Evolutionary conservation across 2,329 filamentous ascomycete species (phyloP), one percentile per base, ranked within the genome.

Genomic region (Monosporascus sp.): DNA sequence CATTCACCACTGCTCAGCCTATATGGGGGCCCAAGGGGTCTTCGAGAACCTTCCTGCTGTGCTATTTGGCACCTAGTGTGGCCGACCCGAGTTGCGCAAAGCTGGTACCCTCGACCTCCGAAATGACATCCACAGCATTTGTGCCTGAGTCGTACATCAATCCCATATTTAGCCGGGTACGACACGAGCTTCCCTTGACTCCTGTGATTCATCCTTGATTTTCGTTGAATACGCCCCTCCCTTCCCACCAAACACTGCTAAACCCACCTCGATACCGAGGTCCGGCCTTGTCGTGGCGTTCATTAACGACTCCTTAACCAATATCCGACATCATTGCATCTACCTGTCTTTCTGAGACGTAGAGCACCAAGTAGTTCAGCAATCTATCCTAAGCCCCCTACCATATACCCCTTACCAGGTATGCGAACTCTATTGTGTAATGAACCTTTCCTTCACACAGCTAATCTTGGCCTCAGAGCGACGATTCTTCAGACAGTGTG

Each of bases 51-150:
- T 48, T 35, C 35, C 51, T 55, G 55, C 47, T 55, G 63, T 63
- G 48, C 49, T 22, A 53, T 61, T 60, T 55, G 54, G 17, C 51
- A 60, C 55, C 50, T 51, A 48, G 37, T 38, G 48, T 55, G 50
- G 44, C 55, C 51, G 43, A 39, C 56, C 44, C 55, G 47, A 47
- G 52, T 60, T 52, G 59, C 61, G 57, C 54, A 59, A 61, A 59
- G 55, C 55, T 56, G 52, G 52, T 58, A 52, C 51, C 48, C 59
- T 53, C 5, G 53, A 47, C 38, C 49, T 51, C 60, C 54, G 55
- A 56, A 52, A 60, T 60, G 50, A 62, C 53, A 52, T 57, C 56
- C 57, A 55, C 55, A 47, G 53, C 60, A 53, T 41, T 51, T 56
- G 52, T 53, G 44, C 50, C 51, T 35, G 46, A 17, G 44, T 52